phyloP scores from a whole-genome alignment of 73 alveolate genomes.

The Breviolum minutum region DNA sequence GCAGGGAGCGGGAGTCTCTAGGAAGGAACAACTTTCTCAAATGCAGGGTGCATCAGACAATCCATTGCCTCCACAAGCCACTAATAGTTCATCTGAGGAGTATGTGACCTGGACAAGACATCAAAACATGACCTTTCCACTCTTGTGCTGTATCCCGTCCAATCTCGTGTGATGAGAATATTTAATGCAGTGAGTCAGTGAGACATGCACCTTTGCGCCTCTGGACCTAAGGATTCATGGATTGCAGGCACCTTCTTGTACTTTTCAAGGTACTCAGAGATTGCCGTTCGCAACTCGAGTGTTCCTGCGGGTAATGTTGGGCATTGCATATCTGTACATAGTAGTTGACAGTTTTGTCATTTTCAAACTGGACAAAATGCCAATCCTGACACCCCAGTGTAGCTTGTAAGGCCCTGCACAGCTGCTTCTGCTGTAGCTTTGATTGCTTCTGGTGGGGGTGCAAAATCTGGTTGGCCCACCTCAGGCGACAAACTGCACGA shows the following conservation, averaged over 20 bases:
- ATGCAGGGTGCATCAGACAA: not conserved
- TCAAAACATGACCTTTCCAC: not conserved
- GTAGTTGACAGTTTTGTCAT: not conserved
- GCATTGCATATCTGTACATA: not conserved
- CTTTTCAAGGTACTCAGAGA: constrained; percentile 68
- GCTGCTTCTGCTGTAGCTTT: constrained; percentile 86
- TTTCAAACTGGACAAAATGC: not conserved
- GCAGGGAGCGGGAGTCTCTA: not conserved
- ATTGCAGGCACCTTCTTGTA: constrained; percentile 26
- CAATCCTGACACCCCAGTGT: constrained; percentile 87
- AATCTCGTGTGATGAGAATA: not conserved
- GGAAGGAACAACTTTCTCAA: not conserved
- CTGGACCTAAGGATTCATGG: too few species aligned
- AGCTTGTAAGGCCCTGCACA: constrained; percentile 73
- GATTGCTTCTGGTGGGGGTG: constrained; percentile 93
- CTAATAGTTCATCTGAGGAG: constrained; percentile 55
- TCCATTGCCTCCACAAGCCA: constrained; percentile 83
- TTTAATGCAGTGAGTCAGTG: too few species aligned
- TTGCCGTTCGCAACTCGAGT: constrained; percentile 80
- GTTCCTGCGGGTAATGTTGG: constrained; percentile 34
- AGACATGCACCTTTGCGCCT: too few species aligned
- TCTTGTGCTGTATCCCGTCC: not conserved
- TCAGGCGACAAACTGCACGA: not conserved
- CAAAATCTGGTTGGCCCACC: constrained; percentile 95
- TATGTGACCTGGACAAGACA: constrained; percentile 34